Conservation (phyloP, 495 filamentous ascomycete species). For the Amniculicola lignicola region DNA sequence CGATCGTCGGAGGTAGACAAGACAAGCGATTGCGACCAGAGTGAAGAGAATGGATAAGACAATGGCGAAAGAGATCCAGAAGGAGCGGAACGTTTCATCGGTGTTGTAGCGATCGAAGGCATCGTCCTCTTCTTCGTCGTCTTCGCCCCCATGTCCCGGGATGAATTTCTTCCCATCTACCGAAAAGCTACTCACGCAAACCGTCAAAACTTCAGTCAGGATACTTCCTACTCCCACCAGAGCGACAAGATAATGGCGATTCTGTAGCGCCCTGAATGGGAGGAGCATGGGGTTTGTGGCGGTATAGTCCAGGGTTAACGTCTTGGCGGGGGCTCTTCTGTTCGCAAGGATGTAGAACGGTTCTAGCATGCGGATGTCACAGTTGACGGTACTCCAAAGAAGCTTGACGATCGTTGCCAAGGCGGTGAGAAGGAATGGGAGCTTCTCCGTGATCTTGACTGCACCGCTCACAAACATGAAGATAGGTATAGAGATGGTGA, state of each 20-base stretch:
- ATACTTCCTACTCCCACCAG: slow-evolving; percentile 61
- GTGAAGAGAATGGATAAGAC: slow-evolving; percentile 57
- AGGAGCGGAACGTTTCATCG: slow-evolving; percentile 60
- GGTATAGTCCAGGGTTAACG: slow-evolving; percentile 68
- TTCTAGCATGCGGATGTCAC: slow-evolving; percentile 68
- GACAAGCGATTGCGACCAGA: slow-evolving; percentile 50
- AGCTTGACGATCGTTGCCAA: slow-evolving; percentile 64
- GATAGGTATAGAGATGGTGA: slow-evolving; percentile 51
- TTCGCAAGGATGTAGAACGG: slow-evolving; percentile 67
- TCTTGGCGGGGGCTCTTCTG: slow-evolving; percentile 59
- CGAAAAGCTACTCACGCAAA: slow-evolving; percentile 60
- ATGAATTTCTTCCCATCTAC: slow-evolving; percentile 58
- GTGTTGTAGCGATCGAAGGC: slow-evolving; percentile 43
- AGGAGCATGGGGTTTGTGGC: slow-evolving; percentile 65
- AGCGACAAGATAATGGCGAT: slow-evolving; percentile 61
- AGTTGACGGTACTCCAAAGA: slow-evolving; percentile 66
- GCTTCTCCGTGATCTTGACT: slow-evolving; percentile 54
- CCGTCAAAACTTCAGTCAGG: slow-evolving; percentile 64
- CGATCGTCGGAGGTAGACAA: slow-evolving; percentile 55
- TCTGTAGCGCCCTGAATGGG: slow-evolving; percentile 56
- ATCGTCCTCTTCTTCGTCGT: slow-evolving; percentile 23
- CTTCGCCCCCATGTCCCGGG: slow-evolving; percentile 15
- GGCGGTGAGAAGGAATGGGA: slow-evolving; percentile 62
- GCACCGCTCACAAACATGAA: slow-evolving; percentile 54
- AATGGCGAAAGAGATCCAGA: slow-evolving; percentile 57